Base-by-base conservation (phyloP, 306 rosid genomes). In the Rosa lucieae region DNA sequence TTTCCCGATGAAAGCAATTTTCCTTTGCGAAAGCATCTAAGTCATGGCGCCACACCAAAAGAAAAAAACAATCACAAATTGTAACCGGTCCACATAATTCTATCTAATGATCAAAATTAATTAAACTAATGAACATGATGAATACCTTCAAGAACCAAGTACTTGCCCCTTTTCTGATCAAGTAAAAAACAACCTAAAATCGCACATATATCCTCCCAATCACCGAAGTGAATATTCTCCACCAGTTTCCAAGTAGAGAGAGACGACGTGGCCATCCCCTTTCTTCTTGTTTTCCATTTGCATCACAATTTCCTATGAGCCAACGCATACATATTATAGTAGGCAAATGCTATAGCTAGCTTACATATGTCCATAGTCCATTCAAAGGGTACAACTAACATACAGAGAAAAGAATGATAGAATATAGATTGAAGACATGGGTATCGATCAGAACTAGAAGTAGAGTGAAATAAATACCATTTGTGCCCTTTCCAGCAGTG, bases 401-500 rank as follows among this genome's bases (percentile, higher is more conserved):
- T 13, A 49, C 18, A 4, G 20, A 51, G 5, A 14, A 51, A 51
- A 14, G 18, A 51, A 32, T 32, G 18, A 49, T 13, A 13, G 17
- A 49, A 49, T 49, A 17, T 0, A 23, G 35, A 62, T 14, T 13
- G 42, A 7, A 55, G 62, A 20, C 26, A 20, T 20, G 59, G 21
- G n/a, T 53, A n/a, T n/a, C n/a, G 18, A 53, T 2, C 10, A 53
- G 59, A 53, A 11, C 4, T 11, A 48, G 15, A 48, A 53, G 23
- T 5, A 1, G 7, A 17, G 59, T 23, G 17, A 59, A 3, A 58
- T 21, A 32, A 59, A 3, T 84, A 89, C 96, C 93, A 91, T 81
- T 87, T 89, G 85, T 89, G 82, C 73, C 93, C 93, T n/a, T n/a
- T 75, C 96, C 96, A 13, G 92, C 89, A n/a, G n/a, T 71, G 85